Percentiles rank a stretch among this genome's conserved stretches.
These are phyloP conservation scores for Lepiota brunneoincarnata DNA, from an alignment of 768 basidiomycete species.

Conservation along the genomic window DNA sequence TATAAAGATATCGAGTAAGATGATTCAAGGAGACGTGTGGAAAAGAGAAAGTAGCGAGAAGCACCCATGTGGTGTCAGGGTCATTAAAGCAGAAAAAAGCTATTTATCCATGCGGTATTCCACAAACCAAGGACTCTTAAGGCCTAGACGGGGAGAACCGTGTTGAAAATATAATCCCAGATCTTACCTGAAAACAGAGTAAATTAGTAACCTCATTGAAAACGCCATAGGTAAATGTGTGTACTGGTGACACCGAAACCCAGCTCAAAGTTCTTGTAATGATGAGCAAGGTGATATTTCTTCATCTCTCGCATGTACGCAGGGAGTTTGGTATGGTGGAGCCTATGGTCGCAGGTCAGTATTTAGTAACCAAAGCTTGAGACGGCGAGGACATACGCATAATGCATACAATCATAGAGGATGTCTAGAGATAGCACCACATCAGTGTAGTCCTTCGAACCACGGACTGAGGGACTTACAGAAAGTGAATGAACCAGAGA, in stretches of 20 bases:
- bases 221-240: constrained; percentile 20
- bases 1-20: too few relatives aligned
- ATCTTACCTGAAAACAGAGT: constrained; percentile 61
- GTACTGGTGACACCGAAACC: constrained; percentile 94
- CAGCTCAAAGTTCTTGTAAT: constrained; percentile 97
- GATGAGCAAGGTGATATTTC: constrained; percentile 96
- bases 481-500: constrained; percentile 77
- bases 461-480: constrained; percentile 43
- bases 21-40: too few relatives aligned
- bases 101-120: too few relatives aligned
- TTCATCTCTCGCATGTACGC: constrained; percentile 90
- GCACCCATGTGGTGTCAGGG: too few relatives aligned
- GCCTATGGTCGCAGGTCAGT: constrained; percentile 31
- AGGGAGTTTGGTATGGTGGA: constrained; percentile 86
- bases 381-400: constrained; percentile 56
- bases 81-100: too few relatives aligned
- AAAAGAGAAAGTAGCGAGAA: too few relatives aligned
- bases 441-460: not conserved
- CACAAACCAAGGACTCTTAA: too few relatives aligned
- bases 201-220: not conserved
- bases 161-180: constrained; percentile 93
- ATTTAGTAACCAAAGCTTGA: not conserved
- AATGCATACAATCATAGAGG: constrained; percentile 89
- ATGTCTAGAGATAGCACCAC: constrained; percentile 47
- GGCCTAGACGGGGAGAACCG: constrained; percentile 62